phyloP scores from a whole-genome alignment of 2,329 filamentous ascomycete genomes.

The Gaeumannomyces sp. region DNA sequence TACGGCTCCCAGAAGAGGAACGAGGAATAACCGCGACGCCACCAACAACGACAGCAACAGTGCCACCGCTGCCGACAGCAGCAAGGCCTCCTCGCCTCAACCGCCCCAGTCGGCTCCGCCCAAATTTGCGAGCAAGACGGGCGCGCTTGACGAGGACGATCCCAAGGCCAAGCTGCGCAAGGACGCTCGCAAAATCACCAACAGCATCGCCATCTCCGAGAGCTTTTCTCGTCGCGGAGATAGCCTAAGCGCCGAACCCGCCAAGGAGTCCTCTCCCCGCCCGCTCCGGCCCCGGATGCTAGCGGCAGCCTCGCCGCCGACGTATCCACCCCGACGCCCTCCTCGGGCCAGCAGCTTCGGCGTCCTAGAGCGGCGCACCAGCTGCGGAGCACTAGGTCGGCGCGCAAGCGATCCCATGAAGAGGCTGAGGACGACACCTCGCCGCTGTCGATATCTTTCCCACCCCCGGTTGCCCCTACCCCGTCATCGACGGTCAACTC shows the following conservation, averaged over 20 bases:
- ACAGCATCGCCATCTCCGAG: slow-evolving; percentile 26
- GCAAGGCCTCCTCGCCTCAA: slow-evolving; percentile 6
- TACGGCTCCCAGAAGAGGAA: slow-evolving; percentile 5
- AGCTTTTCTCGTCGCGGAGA: slow-evolving; percentile 31
- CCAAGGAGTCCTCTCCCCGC: slow-evolving; percentile 1
- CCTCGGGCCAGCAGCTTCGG: slow-evolving; percentile 2
- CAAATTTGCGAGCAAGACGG: slow-evolving; percentile 20
- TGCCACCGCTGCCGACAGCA: slow-evolving; percentile 8
- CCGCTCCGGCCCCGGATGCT: slow-evolving; percentile 1
- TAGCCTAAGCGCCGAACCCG: not conserved
- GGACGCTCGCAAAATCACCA: slow-evolving; percentile 27
- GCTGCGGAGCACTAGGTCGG: slow-evolving; percentile 37
- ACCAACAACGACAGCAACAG: slow-evolving; percentile 17
- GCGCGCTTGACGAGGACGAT: slow-evolving; percentile 21
- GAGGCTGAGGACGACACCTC: slow-evolving; percentile 48
- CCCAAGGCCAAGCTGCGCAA: slow-evolving; percentile 20
- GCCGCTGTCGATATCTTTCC: slow-evolving; percentile 43
- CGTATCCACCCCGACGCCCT: slow-evolving; percentile 5
- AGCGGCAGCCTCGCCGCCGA: not conserved
- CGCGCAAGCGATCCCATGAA: slow-evolving; percentile 47
- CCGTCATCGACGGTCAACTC: slow-evolving; percentile 40
- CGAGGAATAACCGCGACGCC: slow-evolving; percentile 4
- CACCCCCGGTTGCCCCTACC: slow-evolving; percentile 38
- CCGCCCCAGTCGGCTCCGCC: slow-evolving; percentile 7
- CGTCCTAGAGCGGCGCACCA: slow-evolving; percentile 11